These are phyloP conservation scores for Hymenoscyphus scutula DNA, from an alignment of 2,329 filamentous ascomycete species.

Conservation along the genomic window DNA sequence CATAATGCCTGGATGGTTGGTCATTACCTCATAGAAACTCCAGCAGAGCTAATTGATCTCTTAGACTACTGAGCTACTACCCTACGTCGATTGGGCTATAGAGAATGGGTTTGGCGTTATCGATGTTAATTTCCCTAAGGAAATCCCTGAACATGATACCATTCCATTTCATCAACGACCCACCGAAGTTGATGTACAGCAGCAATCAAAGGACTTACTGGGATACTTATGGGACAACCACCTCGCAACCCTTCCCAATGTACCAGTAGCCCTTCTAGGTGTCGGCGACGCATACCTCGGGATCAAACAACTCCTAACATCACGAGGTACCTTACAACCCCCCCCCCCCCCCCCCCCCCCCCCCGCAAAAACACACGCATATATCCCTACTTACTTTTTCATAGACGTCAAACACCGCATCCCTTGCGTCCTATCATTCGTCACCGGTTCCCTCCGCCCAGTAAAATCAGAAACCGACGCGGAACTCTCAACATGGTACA, in stretches of 20 bases:
- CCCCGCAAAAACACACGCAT: too few species aligned
- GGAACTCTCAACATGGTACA: constrained; percentile 79
- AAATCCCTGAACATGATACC: constrained; percentile 45
- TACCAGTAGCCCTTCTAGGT: constrained; percentile 81
- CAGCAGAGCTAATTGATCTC: constrained; percentile 28
- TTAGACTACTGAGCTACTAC: constrained; percentile 75
- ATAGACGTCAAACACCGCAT: constrained; percentile 65
- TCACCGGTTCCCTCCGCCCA: constrained; percentile 72
- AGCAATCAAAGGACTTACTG: constrained; percentile 68
- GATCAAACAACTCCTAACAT: constrained; percentile 75
- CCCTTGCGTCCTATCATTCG: constrained; percentile 75
- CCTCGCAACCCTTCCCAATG: constrained; percentile 71
- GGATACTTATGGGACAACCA: constrained; percentile 97
- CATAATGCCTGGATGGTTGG: constrained; percentile 89
- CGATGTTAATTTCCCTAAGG: constrained; percentile 85
- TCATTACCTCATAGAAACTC: constrained; percentile 24
- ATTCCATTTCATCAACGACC: constrained; percentile 33
- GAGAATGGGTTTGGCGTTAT: constrained; percentile 78
- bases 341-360: too few species aligned
- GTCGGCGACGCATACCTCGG: constrained; percentile 87
- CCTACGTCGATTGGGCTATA: constrained; percentile 82
- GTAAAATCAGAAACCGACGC: constrained; percentile 76
- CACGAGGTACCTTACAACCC: constrained; percentile 56
- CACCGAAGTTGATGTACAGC: constrained; percentile 48
- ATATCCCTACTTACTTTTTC: too few species aligned